These are phyloP conservation scores for Secale cereale DNA, from an alignment of 176 grass and related monocot species.

Conservation along the genomic window DNA sequence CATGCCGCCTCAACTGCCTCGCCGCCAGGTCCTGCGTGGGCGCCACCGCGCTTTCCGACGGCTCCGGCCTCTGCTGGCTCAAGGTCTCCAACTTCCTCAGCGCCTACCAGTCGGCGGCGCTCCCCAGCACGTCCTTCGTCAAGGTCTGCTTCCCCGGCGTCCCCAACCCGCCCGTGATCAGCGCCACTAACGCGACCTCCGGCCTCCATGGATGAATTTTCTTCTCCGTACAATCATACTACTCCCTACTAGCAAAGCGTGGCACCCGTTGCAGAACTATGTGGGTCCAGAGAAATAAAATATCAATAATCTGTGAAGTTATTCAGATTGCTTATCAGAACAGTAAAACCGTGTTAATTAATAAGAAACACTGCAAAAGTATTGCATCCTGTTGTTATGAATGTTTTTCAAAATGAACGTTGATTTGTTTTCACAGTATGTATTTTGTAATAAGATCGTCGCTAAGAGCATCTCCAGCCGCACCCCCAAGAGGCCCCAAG, in stretches of 20 bases:
- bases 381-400: too few species aligned
- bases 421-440: too few species aligned
- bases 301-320: background rate
- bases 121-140: conserved; percentile 88
- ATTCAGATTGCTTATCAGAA: too few species aligned
- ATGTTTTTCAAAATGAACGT: too few species aligned
- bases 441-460: too few species aligned
- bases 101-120: conserved; percentile 68
- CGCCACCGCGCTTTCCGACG: conserved; percentile 82
- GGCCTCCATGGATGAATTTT: conserved; percentile 17
- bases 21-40: conserved; percentile 57
- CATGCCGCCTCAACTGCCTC: conserved; percentile 85
- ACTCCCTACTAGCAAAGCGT: background rate
- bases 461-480: too few species aligned
- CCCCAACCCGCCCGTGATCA: conserved; percentile 11
- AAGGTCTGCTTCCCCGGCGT: conserved; percentile 68
- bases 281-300: background rate
- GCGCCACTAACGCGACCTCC: background rate
- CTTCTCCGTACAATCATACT: too few species aligned
- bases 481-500: too few species aligned
- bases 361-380: too few species aligned
- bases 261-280: too few species aligned
- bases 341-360: too few species aligned
- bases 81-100: conserved; percentile 77
- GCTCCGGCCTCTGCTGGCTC: conserved; percentile 84